Evolutionary conservation across 129 eudicot genomes (phyloP), one percentile per base, ranked within the genome.

Genomic region (Glebionis coronaria): DNA sequence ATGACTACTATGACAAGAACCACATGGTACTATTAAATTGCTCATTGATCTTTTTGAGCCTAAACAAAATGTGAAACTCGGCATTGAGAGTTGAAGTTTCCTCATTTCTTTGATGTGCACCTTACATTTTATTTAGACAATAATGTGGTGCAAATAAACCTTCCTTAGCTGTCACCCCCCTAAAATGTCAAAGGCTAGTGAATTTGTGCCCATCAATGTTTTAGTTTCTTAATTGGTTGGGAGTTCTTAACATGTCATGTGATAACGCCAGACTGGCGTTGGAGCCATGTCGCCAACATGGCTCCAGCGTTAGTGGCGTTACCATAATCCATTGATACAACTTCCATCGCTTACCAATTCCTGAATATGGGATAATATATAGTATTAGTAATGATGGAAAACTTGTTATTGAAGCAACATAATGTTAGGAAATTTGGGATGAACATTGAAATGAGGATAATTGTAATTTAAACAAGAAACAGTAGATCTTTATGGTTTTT

Each of bases 121-220:
- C 64, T 63, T 63, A 46, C 66, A 58, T 65, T 45, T 35, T 66
- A 9, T 61, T 66, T 57, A 61, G 27, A 57, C 44, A 61, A 60
- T 5, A 15, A 67, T 74, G 61, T 47, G 61, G 50, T 65, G 78
- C 65, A 53, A 63, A 73, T 44, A 63, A 69, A 19, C 62, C 21
- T 51, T 25, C 44, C 49, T 16, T 71, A 35, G 63, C 52, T 61
- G 72, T 31, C 56, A 52, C 31, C 59, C 5, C 68, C 75, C 75
- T 45, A 71, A 70, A 59, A 74, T 67, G 79, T 67, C 73, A 74
- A 66, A 74, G 20, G 27, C 51, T 66, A 44, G 73, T 56, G 72
- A 45, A 42, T 46, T 55, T 44, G 42, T 65, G 71, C 64, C 66
- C 58, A 71, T 66, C 60, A 19, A 57, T 56, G 11, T 65, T n/a